Evolutionary conservation across 768 basidiomycete genomes (phyloP), one percentile per base, ranked within the genome.

Genomic region (Naganishia randhawae): DNA sequence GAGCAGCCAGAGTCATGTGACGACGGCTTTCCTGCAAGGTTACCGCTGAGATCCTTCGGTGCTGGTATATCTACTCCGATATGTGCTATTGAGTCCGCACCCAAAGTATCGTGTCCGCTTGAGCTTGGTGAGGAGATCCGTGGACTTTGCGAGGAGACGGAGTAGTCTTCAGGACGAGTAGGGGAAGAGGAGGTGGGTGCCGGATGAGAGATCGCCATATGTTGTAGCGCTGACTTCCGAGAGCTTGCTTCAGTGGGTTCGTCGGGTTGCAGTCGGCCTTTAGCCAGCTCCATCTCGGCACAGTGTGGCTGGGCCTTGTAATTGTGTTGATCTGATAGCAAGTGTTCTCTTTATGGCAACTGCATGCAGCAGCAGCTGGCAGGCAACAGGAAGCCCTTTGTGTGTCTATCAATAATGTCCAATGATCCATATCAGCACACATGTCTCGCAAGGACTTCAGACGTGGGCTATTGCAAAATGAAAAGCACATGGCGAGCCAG

Each of bases 1-100:
- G 37, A 25, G 16, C 27, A n/a, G 25, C 57, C 57, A 29, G 57
- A 61, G n/a, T 61, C 57, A 37, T 61, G 37, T 25, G 57, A 61
- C 27, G 37, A 61, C 27, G 37, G 37, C 25, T 61, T 61, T 39
- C 35, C 37, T 4, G n/a, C 35, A 29, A 25, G 19, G 27, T 27
- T 25, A 25, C 57, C 37, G 25, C 9, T 48, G 45, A 22, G 25
- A 22, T 22, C 45, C 3, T 48, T 48, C 7, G 45, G 3, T 48
- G n/a, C n/a, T 3, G 6, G 45, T 7, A n/a, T 22, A 22, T 48
- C 45, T 48, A n/a, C 45, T n/a, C 45, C 45, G 13, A 22, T 48
- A 22, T 48, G 45, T 22, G 45, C 45, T 17, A n/a, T n/a, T n/a
- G 11, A 22, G 6, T 48, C n/a, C 11, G 45, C n/a, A 48, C 45